Percentiles rank a stretch among this genome's conserved stretches.
Conservation (phyloP, 2,329 filamentous ascomycete species). For the Fusarium coicis region DNA sequence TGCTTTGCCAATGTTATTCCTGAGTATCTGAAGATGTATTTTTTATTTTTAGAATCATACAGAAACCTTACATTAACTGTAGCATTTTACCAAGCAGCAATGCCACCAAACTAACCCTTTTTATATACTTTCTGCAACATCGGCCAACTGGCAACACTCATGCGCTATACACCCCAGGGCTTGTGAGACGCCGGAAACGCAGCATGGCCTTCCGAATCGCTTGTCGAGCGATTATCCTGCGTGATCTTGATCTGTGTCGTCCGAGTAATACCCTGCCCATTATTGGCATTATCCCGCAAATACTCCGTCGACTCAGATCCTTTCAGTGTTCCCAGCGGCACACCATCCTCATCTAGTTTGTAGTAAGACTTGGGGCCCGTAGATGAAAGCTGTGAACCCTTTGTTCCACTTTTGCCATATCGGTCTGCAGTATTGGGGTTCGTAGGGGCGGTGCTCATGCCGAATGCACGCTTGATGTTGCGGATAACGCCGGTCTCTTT, state of each 20-base stretch:
- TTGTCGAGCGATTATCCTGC: neutral
- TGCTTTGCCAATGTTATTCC: too few species aligned
- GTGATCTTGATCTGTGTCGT: conserved; percentile 1
- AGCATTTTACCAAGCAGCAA: neutral
- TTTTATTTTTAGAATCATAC: neutral
- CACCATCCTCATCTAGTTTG: neutral
- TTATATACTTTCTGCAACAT: neutral
- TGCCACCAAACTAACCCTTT: neutral
- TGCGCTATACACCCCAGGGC: neutral
- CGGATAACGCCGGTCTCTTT: conserved; percentile 28
- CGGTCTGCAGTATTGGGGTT: neutral
- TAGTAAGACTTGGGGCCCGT: neutral
- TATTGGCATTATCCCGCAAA: neutral
- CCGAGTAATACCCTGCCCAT: neutral
- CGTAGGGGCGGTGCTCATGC: conserved; percentile 14
- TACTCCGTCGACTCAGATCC: conserved; percentile 5
- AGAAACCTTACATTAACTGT: neutral
- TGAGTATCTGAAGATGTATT: accelerated
- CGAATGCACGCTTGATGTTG: conserved; percentile 35
- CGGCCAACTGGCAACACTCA: neutral
- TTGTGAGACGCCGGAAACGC: neutral
- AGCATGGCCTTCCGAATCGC: neutral
- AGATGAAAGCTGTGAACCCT: neutral
- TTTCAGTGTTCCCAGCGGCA: neutral
- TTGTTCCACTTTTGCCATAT: neutral